Conservation (phyloP, 164 flowering plant genomes). For the Dillenia turbinata region DNA sequence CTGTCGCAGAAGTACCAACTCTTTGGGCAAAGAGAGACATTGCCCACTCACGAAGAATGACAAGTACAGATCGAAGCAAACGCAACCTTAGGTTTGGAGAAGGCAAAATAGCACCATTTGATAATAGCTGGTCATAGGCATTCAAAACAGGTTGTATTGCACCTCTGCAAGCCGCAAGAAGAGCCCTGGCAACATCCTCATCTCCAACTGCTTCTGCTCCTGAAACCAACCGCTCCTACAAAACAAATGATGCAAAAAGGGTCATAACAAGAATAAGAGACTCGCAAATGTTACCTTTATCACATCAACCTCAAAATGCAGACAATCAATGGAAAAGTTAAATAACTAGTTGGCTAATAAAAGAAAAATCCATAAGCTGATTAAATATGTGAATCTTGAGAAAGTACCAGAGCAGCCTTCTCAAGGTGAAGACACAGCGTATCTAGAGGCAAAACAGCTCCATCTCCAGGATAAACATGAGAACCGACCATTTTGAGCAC, state of each 20-base stretch:
- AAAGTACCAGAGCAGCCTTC: conserved; percentile 85
- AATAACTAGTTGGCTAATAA: no score
- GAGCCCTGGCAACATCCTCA: conserved; percentile 93
- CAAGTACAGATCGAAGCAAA: conserved; percentile 78
- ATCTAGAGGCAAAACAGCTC: conserved; percentile 78
- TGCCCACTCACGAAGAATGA: conserved; percentile 91
- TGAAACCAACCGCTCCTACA: conserved; percentile 68
- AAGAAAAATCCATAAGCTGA: no score
- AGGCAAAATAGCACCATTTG: conserved; percentile 75
- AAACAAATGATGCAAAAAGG: conserved; percentile 7
- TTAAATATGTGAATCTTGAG: no score
- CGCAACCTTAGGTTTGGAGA: conserved; percentile 75
- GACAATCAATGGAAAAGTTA: no score
- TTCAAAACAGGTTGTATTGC: conserved; percentile 84
- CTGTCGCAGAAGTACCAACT: conserved; percentile 74
- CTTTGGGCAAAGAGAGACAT: conserved; percentile 70
- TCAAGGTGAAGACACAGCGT: conserved; percentile 92
- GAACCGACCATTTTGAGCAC: conserved; percentile 90
- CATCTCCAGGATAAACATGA: conserved; percentile 87
- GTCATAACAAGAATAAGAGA: background rate
- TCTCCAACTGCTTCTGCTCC: conserved; percentile 82
- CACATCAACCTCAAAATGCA: no score
- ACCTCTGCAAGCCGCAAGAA: conserved; percentile 89
- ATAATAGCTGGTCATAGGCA: conserved; percentile 77
- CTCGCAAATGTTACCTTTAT: background rate